Evolutionary conservation across 2,329 filamentous ascomycete genomes (phyloP).

Genomic region (Raffaelea deltoideospora): DNA sequence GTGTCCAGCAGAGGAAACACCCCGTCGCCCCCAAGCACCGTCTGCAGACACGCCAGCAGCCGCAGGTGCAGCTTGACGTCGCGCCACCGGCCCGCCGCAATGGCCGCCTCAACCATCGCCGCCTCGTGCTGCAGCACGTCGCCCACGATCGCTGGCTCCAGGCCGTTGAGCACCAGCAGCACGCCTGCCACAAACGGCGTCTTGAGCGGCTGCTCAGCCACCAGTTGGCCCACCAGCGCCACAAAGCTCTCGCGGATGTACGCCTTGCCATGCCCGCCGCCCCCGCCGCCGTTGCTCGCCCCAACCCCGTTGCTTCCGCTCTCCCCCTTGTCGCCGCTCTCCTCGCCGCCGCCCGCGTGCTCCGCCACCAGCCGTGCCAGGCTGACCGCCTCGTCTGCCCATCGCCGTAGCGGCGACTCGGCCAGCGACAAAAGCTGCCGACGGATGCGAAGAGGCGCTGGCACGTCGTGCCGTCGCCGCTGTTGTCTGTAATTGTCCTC

Average conservation of each 20-base stretch:
- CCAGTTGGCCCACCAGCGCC: conserved; percentile 58
- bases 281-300: too few species aligned
- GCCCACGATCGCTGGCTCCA: conserved; percentile 59
- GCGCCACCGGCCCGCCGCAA: conserved; percentile 68
- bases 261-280: conserved; percentile 27
- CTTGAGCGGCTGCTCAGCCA: conserved; percentile 87
- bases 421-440: conserved; percentile 68
- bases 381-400: conserved; percentile 61
- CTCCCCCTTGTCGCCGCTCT: conserved; percentile 73
- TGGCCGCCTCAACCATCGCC: conserved; percentile 46
- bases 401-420: conserved; percentile 63
- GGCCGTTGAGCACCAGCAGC: conserved; percentile 61
- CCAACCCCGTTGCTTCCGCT: too few species aligned
- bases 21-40: conserved; percentile 67
- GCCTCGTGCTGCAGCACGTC: conserved; percentile 53
- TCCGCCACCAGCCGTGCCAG: conserved; percentile 67
- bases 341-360: conserved; percentile 61
- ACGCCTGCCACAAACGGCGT: conserved; percentile 87
- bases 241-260: conserved; percentile 61
- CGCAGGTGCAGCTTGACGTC: conserved; percentile 82
- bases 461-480: conserved; percentile 56
- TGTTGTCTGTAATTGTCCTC: conserved; percentile 65
- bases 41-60: conserved; percentile 76
- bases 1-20: conserved; percentile 75
- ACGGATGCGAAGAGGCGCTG: conserved; percentile 55